Evolutionary conservation across 106 monocot species (phyloP), one percentile per base, ranked within the genome.

Genomic region (Allium cepa): DNA sequence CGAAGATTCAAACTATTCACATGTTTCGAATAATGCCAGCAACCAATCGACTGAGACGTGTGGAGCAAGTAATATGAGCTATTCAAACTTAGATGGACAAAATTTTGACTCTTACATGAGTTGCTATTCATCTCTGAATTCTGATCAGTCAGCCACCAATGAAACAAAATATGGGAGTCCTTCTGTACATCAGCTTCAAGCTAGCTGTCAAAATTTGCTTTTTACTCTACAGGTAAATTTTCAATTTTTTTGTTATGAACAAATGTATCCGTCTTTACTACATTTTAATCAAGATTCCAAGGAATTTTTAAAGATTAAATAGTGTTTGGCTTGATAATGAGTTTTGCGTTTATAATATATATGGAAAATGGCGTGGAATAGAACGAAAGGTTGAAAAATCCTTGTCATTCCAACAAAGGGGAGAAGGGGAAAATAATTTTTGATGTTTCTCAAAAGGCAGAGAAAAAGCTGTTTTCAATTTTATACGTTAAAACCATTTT

Each of bases 181-280:
- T 22, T 68, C 71, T 56, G 55, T 78, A 62, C 78, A 87, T 58
- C 68, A 77, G 69, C 72, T 99, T 59, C 79, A 85, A 75, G 76
- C 82, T 17, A 84, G 60, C 46, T 92, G 76, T 72, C 66, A 79
- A 75, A 79, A 85, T 57, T 49, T 83, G 12, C 36, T 50, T 70
- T 64, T 99, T 60, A 70, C 69, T 79, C 77, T 92, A 51, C 78
- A 90, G 92, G 97, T 99, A 73, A 52, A 26, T 22, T 67, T 51
- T 26, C 26, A 53, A 18, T 66, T 66, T 47, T 63, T 14, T 13
- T 67, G 16, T 67, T 67, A 51, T 67, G 4, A 1, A 53, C 27
- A 11, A 17, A 67, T 28, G 26, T 53, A 52, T 67, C 5, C 16
- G 17, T 67, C 28, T 8, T 52, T 52, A 36, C 5, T 36, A 36